Evolutionary conservation across 2,329 filamentous ascomycete species (phyloP).

Genomic region (Nemania abortiva): DNA sequence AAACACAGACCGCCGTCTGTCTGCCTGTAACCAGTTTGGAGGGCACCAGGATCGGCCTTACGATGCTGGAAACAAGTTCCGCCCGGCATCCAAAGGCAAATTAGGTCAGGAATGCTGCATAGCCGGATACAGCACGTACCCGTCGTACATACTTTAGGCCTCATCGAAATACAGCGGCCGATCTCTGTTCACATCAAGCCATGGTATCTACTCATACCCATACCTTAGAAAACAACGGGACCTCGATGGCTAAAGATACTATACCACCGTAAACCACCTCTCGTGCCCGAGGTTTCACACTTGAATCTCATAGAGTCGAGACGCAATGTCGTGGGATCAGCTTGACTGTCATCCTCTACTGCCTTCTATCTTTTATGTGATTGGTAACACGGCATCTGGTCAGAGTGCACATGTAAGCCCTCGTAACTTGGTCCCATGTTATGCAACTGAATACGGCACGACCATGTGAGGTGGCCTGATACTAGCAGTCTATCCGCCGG

Average conservation of each 20-base stretch:
- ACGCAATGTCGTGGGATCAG: not conserved
- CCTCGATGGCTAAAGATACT: not conserved
- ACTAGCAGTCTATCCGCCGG: not conserved
- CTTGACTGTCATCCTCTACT: constrained; percentile 1
- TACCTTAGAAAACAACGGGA: not conserved
- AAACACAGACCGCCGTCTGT: constrained; percentile 22
- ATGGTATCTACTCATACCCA: not conserved
- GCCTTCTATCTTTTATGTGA: not conserved
- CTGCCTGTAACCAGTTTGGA: not conserved
- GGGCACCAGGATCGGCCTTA: not conserved
- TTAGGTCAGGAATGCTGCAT: not conserved
- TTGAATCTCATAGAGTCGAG: not conserved
- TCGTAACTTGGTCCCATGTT: constrained; percentile 18
- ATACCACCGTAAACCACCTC: not conserved
- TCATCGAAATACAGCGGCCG: not conserved
- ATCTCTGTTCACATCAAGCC: not conserved
- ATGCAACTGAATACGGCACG: constrained; percentile 19
- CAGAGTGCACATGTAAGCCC: constrained; percentile 17
- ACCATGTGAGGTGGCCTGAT: constrained; percentile 26
- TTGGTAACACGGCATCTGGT: constrained; percentile 30
- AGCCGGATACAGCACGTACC: not conserved
- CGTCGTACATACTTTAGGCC: not conserved
- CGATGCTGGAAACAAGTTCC: constrained; percentile 18
- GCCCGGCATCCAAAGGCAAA: not conserved
- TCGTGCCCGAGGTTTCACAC: not conserved